Evolutionary conservation across 1,139 yeast species (phyloP).

Genomic region (Pichia inconspicua): DNA sequence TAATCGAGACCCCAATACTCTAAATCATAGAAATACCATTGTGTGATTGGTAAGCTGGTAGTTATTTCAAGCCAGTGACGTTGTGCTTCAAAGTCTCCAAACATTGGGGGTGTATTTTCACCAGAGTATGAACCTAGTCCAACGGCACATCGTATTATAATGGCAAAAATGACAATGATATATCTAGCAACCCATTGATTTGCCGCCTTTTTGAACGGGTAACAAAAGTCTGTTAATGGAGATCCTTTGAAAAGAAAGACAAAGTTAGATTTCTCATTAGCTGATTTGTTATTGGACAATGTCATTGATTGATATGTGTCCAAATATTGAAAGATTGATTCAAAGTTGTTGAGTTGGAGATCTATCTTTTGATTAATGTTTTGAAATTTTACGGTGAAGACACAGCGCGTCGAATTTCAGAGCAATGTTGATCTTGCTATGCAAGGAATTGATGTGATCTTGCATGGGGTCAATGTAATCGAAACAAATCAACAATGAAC

Average conservation of each 20-base stretch:
- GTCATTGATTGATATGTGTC: too few species aligned
- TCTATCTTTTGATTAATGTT: too few species aligned
- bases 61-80: constrained; percentile 97
- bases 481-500: too few species aligned
- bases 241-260: constrained; percentile 32
- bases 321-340: too few species aligned
- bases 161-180: constrained; percentile 64
- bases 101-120: constrained; percentile 58
- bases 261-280: constrained; percentile 11
- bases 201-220: constrained; percentile 60
- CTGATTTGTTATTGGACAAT: not conserved
- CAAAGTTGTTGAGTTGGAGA: too few species aligned
- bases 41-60: constrained; percentile 54
- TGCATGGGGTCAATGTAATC: too few species aligned
- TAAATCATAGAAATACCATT: constrained; percentile 88
- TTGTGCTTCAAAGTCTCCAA: constrained; percentile 97
- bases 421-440: too few species aligned
- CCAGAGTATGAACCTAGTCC: constrained; percentile 91
- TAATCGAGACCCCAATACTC: constrained; percentile 96
- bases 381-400: too few species aligned
- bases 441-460: too few species aligned
- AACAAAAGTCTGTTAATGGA: constrained; percentile 51
- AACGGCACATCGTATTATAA: constrained; percentile 73
- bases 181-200: constrained; percentile 89
- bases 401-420: too few species aligned